phyloP scores from a whole-genome alignment of 2,329 filamentous ascomycete species.

The Calonectria hawksworthii region DNA sequence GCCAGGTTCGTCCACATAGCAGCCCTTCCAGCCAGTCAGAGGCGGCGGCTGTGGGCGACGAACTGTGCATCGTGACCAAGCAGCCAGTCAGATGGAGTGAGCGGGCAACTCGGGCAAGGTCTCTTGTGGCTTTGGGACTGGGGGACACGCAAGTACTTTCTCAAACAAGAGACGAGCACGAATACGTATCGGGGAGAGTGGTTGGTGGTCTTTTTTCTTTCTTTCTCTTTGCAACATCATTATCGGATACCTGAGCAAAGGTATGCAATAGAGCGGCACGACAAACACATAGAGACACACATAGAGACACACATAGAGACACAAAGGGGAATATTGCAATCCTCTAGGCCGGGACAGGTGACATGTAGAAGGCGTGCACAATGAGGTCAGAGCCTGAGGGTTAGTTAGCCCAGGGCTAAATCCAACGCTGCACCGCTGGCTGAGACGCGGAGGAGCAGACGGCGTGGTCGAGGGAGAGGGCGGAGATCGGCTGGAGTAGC shows the following conservation, averaged over 20 bases:
- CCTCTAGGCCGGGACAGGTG: background rate
- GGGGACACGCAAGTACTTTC: background rate
- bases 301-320: background rate
- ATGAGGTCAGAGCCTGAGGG: background rate
- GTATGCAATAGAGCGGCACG: background rate
- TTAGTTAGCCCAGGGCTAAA: conserved; percentile 8
- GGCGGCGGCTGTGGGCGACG: background rate
- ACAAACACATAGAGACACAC: background rate
- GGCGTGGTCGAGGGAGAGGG: conserved; percentile 4
- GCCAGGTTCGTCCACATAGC: conserved; percentile 1
- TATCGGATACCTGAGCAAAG: background rate
- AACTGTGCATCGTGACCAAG: background rate
- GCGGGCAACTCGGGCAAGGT: background rate
- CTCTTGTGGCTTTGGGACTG: background rate
- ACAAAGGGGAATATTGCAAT: conserved; percentile 2
- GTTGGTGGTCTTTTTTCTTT: background rate
- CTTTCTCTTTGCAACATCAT: background rate
- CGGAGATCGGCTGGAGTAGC: conserved; percentile 5
- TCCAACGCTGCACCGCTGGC: conserved; percentile 21
- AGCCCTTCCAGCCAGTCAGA: conserved; percentile 9
- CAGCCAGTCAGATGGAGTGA: conserved; percentile 17
- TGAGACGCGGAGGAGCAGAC: conserved; percentile 12
- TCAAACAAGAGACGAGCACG: background rate
- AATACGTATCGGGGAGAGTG: background rate
- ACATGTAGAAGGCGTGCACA: background rate